Evolutionary conservation across 768 basidiomycete genomes (phyloP), one percentile per base, ranked within the genome.

Genomic region (Lepiota brunneoincarnata): DNA sequence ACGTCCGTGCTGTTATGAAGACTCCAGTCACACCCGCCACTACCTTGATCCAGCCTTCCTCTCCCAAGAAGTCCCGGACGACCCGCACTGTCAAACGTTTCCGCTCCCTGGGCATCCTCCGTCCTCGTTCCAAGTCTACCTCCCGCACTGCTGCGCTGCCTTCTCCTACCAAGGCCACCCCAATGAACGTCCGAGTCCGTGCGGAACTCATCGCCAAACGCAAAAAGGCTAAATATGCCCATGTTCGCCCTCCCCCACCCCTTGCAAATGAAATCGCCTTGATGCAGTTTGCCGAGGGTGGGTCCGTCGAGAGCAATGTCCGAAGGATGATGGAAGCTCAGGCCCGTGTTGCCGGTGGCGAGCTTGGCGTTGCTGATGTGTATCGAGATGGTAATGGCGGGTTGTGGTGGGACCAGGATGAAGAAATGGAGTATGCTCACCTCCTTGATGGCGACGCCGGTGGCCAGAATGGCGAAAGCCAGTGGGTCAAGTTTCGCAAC

Each of bases 391-490:
- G 69, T 0, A 72, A 76, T 21, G 86, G 86, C 20, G 79, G 81
- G 0, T 49, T 89, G 12, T 90, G 87, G 86, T 77, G 79, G 74
- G 88, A 90, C 59, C 79, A 77, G 50, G 85, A 86, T 10, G 88
- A 90, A 65, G 80, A 84, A 61, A 74, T 78, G 75, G 88, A 90
- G 62, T 87, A 83, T 58, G 72, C 75, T 12, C 83, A 81, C 53
- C 75, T 90, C 7, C 74, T 90, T 26, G 71, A 67, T 40, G 74
- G 71, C 21, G 64, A 71, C 36, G 26, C 41, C 12, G 63, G 69
- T 51, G 67, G 64, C 10, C 64, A 62, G 9, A 64, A 63, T 43
- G 60, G 61, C n/a, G 66, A 65, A 42, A 59, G 61, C 42, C 62
- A 60, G 5, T 66, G 67, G 67, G 61, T 64, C 41, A 62, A 59